A percentile compares a stretch with the other conserved stretches of the same genome.
Conservation (phyloP, 306 rosid genomes). For the Castanea sativa region DNA sequence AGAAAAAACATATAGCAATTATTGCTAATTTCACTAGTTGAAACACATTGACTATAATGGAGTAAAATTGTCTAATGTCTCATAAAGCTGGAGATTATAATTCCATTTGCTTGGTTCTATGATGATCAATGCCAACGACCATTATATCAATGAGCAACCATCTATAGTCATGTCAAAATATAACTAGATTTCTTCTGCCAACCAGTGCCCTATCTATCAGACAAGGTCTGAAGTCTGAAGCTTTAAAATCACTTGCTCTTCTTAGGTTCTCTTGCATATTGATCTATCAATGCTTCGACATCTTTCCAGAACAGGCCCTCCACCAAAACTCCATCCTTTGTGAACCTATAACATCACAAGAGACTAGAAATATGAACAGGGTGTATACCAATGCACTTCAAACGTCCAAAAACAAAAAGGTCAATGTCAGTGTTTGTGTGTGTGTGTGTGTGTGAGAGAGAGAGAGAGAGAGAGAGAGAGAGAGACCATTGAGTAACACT, state of each 20-base stretch:
- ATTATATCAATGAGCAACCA: background rate
- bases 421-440: background rate
- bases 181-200: conserved; percentile 12
- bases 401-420: background rate
- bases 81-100: background rate
- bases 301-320: conserved; percentile 65
- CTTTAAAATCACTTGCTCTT: conserved; percentile 40
- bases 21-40: background rate
- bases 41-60: background rate
- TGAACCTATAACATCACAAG: conserved; percentile 41
- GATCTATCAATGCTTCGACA: conserved; percentile 36
- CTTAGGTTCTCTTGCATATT: conserved; percentile 47
- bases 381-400: conserved; percentile 5
- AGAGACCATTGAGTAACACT: conserved; percentile 57
- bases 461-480: conserved; percentile 35
- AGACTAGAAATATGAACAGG: background rate
- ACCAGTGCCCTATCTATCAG: conserved; percentile 4
- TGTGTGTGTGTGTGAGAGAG: background rate
- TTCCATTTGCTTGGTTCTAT: background rate
- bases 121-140: background rate
- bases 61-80: background rate
- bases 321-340: conserved; percentile 54
- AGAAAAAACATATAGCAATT: background rate
- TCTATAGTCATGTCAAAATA: background rate
- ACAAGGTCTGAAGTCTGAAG: background rate